These are phyloP conservation scores for Leucosporidium creatinivorum DNA, from an alignment of 768 basidiomycete species.

Conservation along the genomic window DNA sequence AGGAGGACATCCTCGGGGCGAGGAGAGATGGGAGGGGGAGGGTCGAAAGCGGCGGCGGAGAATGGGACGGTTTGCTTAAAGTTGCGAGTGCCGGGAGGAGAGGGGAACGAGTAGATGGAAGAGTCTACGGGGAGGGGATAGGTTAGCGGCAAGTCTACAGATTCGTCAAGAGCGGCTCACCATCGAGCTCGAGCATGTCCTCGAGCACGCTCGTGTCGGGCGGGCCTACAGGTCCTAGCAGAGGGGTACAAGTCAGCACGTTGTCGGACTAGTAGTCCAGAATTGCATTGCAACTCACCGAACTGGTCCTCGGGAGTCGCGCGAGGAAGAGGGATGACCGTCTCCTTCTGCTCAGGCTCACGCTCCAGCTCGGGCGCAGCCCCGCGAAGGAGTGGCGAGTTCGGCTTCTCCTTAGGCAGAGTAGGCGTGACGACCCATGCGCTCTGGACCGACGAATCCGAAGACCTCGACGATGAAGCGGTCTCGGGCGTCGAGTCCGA, in stretches of 20 bases:
- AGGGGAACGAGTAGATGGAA: slow-evolving; percentile 19
- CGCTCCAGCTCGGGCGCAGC: neutral
- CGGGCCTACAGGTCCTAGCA: slow-evolving; percentile 11
- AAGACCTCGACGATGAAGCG: neutral
- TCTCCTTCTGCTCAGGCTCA: neutral
- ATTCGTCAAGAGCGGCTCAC: neutral
- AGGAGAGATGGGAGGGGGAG: neutral
- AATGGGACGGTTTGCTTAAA: neutral
- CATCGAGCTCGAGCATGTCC: slow-evolving; percentile 16
- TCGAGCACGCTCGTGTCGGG: neutral
- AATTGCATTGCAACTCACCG: neutral
- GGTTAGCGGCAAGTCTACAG: neutral
- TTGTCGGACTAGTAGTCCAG: too few species aligned
- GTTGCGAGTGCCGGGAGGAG: slow-evolving; percentile 10
- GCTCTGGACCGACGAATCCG: neutral
- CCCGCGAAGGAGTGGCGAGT: neutral
- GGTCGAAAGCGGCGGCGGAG: neutral
- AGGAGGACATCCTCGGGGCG: neutral
- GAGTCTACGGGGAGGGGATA: neutral
- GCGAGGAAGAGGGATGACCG: neutral
- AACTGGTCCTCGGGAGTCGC: slow-evolving; percentile 9
- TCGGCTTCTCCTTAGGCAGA: slow-evolving; percentile 6
- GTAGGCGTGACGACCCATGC: slow-evolving; percentile 2
- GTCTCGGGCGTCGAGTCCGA: neutral
- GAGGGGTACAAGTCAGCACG: neutral